phyloP scores from a whole-genome alignment of 768 basidiomycete species.

The Tulasnella sp. region DNA sequence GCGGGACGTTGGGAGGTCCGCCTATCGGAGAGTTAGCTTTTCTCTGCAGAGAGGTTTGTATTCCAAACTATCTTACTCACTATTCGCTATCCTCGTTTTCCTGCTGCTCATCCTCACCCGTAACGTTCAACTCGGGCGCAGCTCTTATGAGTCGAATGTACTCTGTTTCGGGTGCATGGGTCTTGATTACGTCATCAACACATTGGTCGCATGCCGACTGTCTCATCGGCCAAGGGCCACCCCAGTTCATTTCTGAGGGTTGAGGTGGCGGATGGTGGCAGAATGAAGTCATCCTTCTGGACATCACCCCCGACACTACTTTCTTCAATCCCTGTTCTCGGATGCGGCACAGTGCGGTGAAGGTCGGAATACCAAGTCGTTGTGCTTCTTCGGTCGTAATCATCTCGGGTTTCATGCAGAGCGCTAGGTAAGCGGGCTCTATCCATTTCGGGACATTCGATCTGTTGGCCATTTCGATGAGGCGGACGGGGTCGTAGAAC shows the following conservation, averaged over 20 bases:
- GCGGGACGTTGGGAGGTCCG: too few relatives aligned
- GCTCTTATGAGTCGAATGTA: neutral
- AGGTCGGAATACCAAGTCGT: neutral
- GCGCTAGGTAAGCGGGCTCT: slow-evolving; percentile 7
- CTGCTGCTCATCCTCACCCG: neutral
- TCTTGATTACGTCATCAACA: neutral
- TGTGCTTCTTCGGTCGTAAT: neutral
- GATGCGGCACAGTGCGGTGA: slow-evolving; percentile 6
- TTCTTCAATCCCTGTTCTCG: neutral
- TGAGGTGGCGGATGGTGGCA: neutral
- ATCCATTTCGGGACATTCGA: slow-evolving; percentile 14
- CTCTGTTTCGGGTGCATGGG: neutral
- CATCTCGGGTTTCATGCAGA: slow-evolving; percentile 1
- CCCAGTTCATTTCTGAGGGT: neutral
- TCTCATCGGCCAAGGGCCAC: neutral
- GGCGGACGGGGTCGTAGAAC: neutral
- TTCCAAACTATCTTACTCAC: neutral
- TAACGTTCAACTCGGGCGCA: neutral
- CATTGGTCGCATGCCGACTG: neutral
- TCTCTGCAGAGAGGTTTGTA: neutral
- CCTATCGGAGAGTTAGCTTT: neutral
- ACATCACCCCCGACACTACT: neutral
- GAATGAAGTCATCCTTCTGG: neutral
- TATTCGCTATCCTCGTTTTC: neutral
- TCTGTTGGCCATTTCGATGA: slow-evolving; percentile 7